Evolutionary conservation across 2,329 filamentous ascomycete genomes (phyloP), one percentile per base, ranked within the genome.

Genomic region (Clarireedia homoeocarpa): DNA sequence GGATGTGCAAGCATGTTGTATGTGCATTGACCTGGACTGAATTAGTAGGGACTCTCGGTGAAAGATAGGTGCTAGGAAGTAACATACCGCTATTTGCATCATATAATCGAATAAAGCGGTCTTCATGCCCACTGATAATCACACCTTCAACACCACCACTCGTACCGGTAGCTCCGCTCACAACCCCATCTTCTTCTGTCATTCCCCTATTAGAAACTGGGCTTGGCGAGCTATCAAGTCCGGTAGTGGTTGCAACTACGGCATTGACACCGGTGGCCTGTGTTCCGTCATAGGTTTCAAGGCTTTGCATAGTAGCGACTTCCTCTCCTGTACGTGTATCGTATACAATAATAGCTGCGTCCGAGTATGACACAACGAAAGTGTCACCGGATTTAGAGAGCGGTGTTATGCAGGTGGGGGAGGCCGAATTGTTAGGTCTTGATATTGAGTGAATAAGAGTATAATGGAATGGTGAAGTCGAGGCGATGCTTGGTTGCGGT

Each of bases 1-100:
- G 94, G 91, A 66, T 99, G 94, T 5, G 94, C 94, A 58, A 97
- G 83, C 94, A 99, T 99, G 67, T 88, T 95, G 73, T 99, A 99
- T 61, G 94, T 97, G 74, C 91, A 96, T 90, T 99, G 94, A 56
- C 94, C 94, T 97, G 40, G 3, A 42, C n/a, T 58, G 26, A 20
- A 20, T 27, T 14, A 26, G 40, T 20, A 40, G 42, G 51, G 12
- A 6, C 17, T 24, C 6, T 3, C 12, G 14, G 17, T 6, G 34
- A 20, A 5, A 15, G 5, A 7, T 27, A 47, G 42, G 20, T 42
- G 36, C 44, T 9, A 10, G 27, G 27, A 30, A 10, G 10, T 10
- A 30, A 82, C 89, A 73, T 86, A 97, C 94, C 94, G 74, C 90
- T 96, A 70, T 99, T 97, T 61, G 94, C 94, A 77, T 99, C 94